Evolutionary conservation across 306 rosid genomes (phyloP).

Genomic region (Fagus crenata): DNA sequence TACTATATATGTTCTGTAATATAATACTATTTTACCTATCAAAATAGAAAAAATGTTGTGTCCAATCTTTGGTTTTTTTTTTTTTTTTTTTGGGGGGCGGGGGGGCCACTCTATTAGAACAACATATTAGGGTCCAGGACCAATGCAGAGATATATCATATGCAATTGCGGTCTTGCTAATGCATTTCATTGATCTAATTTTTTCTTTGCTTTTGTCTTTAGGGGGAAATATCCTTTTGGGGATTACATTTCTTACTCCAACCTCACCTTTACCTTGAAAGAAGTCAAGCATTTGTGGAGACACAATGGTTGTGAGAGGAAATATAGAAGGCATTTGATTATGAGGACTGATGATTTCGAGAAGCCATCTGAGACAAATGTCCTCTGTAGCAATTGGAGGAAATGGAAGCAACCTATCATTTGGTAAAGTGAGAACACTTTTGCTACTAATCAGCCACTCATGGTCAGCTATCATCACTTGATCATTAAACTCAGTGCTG

Average conservation of each 20-base stretch:
- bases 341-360: conserved; percentile 92
- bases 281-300: conserved; percentile 97
- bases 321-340: conserved; percentile 61
- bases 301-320: conserved; percentile 64
- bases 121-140: not conserved
- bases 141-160: not conserved
- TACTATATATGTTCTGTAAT: too few relatives aligned
- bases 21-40: too few relatives aligned
- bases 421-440: conserved; percentile 52
- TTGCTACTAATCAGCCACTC: conserved; percentile 16
- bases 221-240: conserved; percentile 89
- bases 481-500: conserved; percentile 34
- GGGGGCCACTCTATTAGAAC: not conserved
- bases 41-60: not conserved
- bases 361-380: conserved; percentile 84
- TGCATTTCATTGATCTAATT: conserved; percentile 29
- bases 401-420: conserved; percentile 90
- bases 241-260: conserved; percentile 78
- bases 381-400: conserved; percentile 89
- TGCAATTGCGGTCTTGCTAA: not conserved
- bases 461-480: conserved; percentile 30
- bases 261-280: conserved; percentile 74
- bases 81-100: not conserved
- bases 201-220: conserved; percentile 38
- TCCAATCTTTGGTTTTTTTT: not conserved